These are phyloP conservation scores for Alternaria hordeiaustralica DNA, from an alignment of 2,329 filamentous ascomycete genomes.

Conservation along the genomic window DNA sequence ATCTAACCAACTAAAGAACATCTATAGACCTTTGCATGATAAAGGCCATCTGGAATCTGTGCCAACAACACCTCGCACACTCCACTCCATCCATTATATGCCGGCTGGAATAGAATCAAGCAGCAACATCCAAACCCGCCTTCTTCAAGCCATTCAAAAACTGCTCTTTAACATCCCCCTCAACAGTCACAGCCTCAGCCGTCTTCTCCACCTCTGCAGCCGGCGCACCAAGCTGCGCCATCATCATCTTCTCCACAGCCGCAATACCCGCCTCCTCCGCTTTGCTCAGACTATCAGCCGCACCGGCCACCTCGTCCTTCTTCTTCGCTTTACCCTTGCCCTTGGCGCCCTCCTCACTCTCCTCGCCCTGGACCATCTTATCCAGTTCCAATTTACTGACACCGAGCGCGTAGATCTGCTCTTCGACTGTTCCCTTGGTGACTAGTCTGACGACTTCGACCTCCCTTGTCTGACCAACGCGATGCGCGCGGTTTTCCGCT, in stretches of 20 bases:
- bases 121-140: slow-evolving; percentile 49
- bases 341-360: slow-evolving; percentile 47
- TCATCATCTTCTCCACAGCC: slow-evolving; percentile 51
- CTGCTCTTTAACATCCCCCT: slow-evolving; percentile 49
- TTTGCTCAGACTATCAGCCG: slow-evolving; percentile 42
- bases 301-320: slow-evolving; percentile 16
- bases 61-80: background rate
- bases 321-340: slow-evolving; percentile 25
- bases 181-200: background rate
- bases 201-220: slow-evolving; percentile 6
- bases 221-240: slow-evolving; percentile 35
- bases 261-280: slow-evolving; percentile 42
- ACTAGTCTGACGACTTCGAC: slow-evolving; percentile 91
- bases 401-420: slow-evolving; percentile 89
- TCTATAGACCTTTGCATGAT: background rate
- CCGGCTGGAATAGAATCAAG: background rate
- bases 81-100: background rate
- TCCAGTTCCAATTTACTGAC: slow-evolving; percentile 93
- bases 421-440: slow-evolving; percentile 82
- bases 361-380: slow-evolving; percentile 70
- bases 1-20: background rate
- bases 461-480: slow-evolving; percentile 86
- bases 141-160: slow-evolving; percentile 52
- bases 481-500: slow-evolving; percentile 94
- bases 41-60: background rate